Conservation (phyloP, 345 rosid genomes). For the Crucihimalaya himalaica region DNA sequence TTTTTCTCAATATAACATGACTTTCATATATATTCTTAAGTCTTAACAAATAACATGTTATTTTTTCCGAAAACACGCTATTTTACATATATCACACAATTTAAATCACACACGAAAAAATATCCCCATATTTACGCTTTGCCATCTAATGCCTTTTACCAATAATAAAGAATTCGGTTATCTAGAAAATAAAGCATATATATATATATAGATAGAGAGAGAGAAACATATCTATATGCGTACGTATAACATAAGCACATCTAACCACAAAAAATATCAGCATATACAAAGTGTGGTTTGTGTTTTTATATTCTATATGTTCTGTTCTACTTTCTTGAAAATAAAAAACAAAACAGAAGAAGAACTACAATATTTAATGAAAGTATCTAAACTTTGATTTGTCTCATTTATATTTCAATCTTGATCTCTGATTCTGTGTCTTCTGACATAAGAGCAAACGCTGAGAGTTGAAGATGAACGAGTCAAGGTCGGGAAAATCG, state of each 20-base stretch:
- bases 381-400: neutral
- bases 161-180: neutral
- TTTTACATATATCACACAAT: neutral
- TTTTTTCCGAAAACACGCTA: neutral
- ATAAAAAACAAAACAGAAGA: neutral
- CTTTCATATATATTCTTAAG: too few relatives aligned
- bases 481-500: constrained; percentile 49
- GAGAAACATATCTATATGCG: neutral
- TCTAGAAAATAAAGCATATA: neutral
- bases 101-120: neutral
- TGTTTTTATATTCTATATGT: neutral
- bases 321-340: neutral
- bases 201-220: neutral
- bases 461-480: constrained; percentile 40
- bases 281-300: neutral
- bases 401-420: neutral
- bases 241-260: neutral
- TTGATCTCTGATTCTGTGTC: neutral
- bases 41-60: neutral
- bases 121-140: too few relatives aligned
- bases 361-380: neutral
- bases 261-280: neutral
- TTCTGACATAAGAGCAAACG: neutral
- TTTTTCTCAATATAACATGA: neutral
- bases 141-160: neutral